Base-by-base conservation (phyloP, 108 stramenopile genomes). In the Phaeodactylum tricornutum region DNA sequence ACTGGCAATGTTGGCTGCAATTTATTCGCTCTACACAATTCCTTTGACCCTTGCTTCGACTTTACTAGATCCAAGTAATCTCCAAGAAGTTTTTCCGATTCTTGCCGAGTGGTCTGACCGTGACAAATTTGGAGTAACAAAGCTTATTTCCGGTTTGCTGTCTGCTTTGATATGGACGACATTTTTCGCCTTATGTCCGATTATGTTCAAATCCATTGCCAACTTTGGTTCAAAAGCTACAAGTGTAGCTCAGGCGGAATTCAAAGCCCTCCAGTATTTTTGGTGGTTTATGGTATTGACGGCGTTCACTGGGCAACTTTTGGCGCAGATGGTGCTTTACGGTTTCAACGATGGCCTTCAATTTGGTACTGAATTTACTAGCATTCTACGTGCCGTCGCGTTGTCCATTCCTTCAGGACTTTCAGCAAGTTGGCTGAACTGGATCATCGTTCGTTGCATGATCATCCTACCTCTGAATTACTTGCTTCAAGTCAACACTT, bases 261-360 rank as follows among this genome's bases (percentile, higher is more conserved):
- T 67, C 28, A 67, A 57, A 29, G 81, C 86, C 0, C 56, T 92
- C 11, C 36, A 66, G 29, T 92, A 92, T 56, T 92, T 82, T 46
- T 92, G 90, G 90, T 82, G 66, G 57, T 87, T 92, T 58, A 82
- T 84, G 81, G 43, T 85, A 7, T 41, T 84, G 31, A 77, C 87
- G 6, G 83, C 81, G 12, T 87, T 85, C 54, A 74, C 81, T 6
- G 84, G 86, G 2, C 74, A 72, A 1, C 69, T 69, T 24, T 34
- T 92, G 12, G 63, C 73, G 20, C 70, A 66, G 21, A 77, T 82
- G 7, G 55, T 76, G 3, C 46, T 83, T 21, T 43, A 65, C 5
- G 69, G 75, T 32, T 72, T 81, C 62, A 50, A 71, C 32, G 52
- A 55, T 21, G 76, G 66, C 20, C 33, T 74, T 22, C 49, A 38